phyloP scores from a whole-genome alignment of 2,329 filamentous ascomycete genomes.

The Sphaceloma murrayae region DNA sequence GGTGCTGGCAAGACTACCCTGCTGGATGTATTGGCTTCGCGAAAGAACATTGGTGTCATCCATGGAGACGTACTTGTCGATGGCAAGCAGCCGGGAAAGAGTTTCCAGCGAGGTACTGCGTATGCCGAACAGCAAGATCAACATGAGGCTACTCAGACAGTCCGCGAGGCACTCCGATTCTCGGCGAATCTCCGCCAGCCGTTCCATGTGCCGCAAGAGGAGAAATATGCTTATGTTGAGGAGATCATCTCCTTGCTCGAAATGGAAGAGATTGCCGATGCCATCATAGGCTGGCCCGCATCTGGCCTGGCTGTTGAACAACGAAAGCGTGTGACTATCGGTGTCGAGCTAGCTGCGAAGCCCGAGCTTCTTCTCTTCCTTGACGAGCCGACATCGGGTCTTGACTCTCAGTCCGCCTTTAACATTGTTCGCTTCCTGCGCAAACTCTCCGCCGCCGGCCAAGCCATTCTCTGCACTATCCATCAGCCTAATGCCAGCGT shows the following conservation, averaged over 20 bases:
- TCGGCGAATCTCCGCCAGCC: slow-evolving; percentile 55
- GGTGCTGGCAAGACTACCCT: slow-evolving; percentile 81
- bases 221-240: slow-evolving; percentile 56
- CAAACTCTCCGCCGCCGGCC: slow-evolving; percentile 45
- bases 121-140: slow-evolving; percentile 59
- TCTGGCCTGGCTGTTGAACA: slow-evolving; percentile 54
- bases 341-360: slow-evolving; percentile 33
- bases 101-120: slow-evolving; percentile 54
- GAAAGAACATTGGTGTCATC: slow-evolving; percentile 57
- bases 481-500: slow-evolving; percentile 36
- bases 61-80: slow-evolving; percentile 54
- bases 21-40: slow-evolving; percentile 61
- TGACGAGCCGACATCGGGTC: slow-evolving; percentile 50
- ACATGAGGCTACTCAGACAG: slow-evolving; percentile 52
- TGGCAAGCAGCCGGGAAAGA: slow-evolving; percentile 42
- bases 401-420: slow-evolving; percentile 56
- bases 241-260: slow-evolving; percentile 56
- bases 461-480: slow-evolving; percentile 40
- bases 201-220: slow-evolving; percentile 45
- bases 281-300: slow-evolving; percentile 53
- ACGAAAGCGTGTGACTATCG: slow-evolving; percentile 53
- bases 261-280: slow-evolving; percentile 58
- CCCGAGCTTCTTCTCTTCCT: slow-evolving; percentile 54
- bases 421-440: slow-evolving; percentile 53
- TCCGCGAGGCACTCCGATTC: slow-evolving; percentile 58